These are phyloP conservation scores for Gentiana dahurica DNA, from an alignment of 257 asterid species.

Conservation along the genomic window DNA sequence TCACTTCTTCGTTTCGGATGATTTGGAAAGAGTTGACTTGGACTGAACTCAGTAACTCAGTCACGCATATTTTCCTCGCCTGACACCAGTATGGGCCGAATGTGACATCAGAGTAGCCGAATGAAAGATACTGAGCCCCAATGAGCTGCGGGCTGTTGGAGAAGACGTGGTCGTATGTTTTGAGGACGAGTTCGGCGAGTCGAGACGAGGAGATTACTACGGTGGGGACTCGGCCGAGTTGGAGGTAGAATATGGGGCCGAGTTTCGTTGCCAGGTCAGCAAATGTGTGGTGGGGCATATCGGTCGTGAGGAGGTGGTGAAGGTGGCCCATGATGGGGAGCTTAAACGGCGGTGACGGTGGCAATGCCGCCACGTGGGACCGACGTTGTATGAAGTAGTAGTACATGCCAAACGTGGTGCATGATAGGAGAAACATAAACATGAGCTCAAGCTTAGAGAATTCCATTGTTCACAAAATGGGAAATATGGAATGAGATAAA, in stretches of 20 bases:
- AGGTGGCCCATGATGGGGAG: conserved; percentile 31
- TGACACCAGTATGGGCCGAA: conserved; percentile 40
- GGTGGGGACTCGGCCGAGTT: conserved; percentile 25
- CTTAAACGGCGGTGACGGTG: conserved; percentile 18
- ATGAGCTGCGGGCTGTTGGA: conserved; percentile 24
- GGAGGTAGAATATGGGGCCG: conserved; percentile 26
- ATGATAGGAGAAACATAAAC: conserved; percentile 3
- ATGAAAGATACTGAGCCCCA: conserved; percentile 26
- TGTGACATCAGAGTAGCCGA: conserved; percentile 29
- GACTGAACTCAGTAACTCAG: conserved; percentile 21
- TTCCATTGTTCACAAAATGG: conserved; percentile 2
- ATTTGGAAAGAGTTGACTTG: conserved; percentile 22
- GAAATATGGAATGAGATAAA: too few relatives aligned
- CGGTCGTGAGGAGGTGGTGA: conserved; percentile 14
- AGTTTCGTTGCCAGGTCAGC: conserved; percentile 13
- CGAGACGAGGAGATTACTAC: conserved; percentile 21
- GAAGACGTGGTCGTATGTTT: conserved; percentile 18
- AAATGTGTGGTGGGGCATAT: conserved; percentile 26
- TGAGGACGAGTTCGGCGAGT: conserved; percentile 24
- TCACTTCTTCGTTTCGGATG: conserved; percentile 22
- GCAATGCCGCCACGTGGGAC: not conserved
- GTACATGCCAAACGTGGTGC: conserved; percentile 10
- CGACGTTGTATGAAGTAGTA: not conserved
- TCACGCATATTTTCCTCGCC: conserved; percentile 25
- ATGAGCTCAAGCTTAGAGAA: conserved; percentile 9